Base-by-base conservation (phyloP, 2,329 filamentous ascomycete species). In the Aureobasidium melanogenum region DNA sequence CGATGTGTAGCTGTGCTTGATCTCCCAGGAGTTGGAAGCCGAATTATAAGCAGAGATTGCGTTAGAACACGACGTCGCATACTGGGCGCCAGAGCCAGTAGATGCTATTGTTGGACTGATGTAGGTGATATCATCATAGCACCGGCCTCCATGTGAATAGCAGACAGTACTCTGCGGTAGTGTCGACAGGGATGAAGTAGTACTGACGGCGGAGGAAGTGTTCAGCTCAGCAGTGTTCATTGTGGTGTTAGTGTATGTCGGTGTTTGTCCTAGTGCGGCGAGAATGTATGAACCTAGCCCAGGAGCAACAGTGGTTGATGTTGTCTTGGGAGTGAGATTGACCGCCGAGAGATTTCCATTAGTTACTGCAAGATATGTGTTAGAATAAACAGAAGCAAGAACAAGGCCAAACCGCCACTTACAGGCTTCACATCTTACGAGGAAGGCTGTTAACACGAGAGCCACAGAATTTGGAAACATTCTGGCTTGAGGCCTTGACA, bases 371-470 rank as follows among this genome's bases (percentile, higher is more conserved):
- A 44, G 14, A 10, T n/a, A 12, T n/a, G 12, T 24, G 39, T 56
- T 15, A 56, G 41, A 3, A 46, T 26, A 26, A 14, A 6, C 30
- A 26, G 24, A 19, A 47, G 19, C 32, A 15, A 5, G n/a, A 47
- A 10, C 39, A 38, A 15, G 36, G 14, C 9, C 14, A 41, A 47
- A 26, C 38, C 52, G 32, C 39, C 28, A 60, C 58, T 52, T 36
- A 60, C 58, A 60, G 34, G 47, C 47, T 60, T 60, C 46, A 38
- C 58, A 60, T 34, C 41, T 51, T 26, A 54, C 58, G 38, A 60
- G 46, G 15, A 44, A 52, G 36, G 47, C 32, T 36, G 36, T 43
- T 14, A 36, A 24, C n/a, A 60, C 32, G 12, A 36, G 17, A 22
- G 15, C 17, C n/a, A 57, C 43, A 38, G 41, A 28, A 28, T 15